Conservation (phyloP, 257 asterid genomes). For the Capsicum baccatum region DNA sequence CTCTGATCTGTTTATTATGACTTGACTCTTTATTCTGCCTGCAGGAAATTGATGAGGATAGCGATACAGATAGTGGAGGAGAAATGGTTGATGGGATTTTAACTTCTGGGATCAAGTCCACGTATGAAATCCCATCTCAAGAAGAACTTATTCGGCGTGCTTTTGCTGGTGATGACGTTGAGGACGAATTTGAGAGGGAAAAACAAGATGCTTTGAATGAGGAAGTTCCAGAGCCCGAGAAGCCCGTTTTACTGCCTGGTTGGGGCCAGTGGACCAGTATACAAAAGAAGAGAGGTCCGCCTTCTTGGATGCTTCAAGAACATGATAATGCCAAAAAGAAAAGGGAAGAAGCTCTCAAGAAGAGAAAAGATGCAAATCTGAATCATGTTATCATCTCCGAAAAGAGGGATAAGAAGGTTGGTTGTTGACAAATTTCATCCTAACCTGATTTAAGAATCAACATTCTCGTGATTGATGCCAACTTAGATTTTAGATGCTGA, state of each 20-base stretch:
- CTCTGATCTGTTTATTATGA: neutral
- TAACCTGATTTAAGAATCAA: conserved; percentile 23
- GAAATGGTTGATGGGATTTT: conserved; percentile 95
- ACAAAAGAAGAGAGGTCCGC: conserved; percentile 83
- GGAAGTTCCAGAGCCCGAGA: conserved; percentile 92
- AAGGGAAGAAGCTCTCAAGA: conserved; percentile 80
- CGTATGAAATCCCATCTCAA: conserved; percentile 86
- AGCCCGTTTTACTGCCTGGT: conserved; percentile 81
- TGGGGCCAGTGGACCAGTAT: conserved; percentile 98
- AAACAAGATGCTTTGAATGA: conserved; percentile 72
- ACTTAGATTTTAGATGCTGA: neutral
- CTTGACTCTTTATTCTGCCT: conserved; percentile 14
- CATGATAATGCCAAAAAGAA: conserved; percentile 76
- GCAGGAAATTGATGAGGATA: conserved; percentile 56
- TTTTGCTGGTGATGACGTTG: conserved; percentile 96
- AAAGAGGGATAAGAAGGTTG: conserved; percentile 84
- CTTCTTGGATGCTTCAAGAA: conserved; percentile 84
- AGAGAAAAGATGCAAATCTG: conserved; percentile 86
- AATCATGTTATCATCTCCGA: conserved; percentile 91
- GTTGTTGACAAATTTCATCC: conserved; percentile 28
- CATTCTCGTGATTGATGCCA: neutral
- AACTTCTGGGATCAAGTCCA: conserved; percentile 63
- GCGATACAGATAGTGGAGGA: conserved; percentile 71
- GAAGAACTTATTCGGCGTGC: conserved; percentile 91
- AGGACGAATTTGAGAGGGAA: conserved; percentile 80